A percentile compares a stretch with the other conserved stretches of the same genome.
Evolutionary conservation across 23 red algal species (phyloP).

Genomic region (Cyanidiococcus yangmingshanensis): DNA sequence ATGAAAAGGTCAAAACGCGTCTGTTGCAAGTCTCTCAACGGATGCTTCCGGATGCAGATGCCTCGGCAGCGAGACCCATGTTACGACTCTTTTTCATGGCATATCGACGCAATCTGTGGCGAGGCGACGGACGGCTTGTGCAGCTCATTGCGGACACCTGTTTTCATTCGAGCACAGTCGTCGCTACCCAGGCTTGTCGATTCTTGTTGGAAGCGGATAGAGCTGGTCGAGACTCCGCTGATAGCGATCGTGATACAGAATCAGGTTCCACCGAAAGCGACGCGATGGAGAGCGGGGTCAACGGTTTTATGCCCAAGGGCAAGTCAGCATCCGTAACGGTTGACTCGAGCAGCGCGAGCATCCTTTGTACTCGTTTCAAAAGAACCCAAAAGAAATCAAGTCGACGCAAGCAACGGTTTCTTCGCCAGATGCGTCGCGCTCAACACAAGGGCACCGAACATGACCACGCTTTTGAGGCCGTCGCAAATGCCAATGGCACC

Average conservation of each 20-base stretch:
- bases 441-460: neutral
- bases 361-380: constrained; percentile 39
- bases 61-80: constrained; percentile 37
- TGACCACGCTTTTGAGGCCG: neutral
- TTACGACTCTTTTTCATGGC: constrained; percentile 46
- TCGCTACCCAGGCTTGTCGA: constrained; percentile 41
- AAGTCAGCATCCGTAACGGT: constrained; percentile 30
- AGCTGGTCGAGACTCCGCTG: constrained; percentile 18
- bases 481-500: neutral
- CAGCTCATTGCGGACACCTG: constrained; percentile 60
- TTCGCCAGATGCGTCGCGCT: neutral
- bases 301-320: no score
- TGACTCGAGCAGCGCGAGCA: constrained; percentile 33
- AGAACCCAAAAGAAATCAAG: constrained; percentile 46
- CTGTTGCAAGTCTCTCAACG: neutral
- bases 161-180: constrained; percentile 53
- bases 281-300: no score
- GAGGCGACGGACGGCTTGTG: constrained; percentile 42
- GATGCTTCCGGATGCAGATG: constrained; percentile 4
- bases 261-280: constrained; percentile 27
- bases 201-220: constrained; percentile 72
- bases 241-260: constrained; percentile 31
- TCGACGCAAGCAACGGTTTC: constrained; percentile 27
- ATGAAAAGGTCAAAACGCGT: neutral
- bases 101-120: constrained; percentile 63